Evolutionary conservation across 768 basidiomycete genomes (phyloP), one percentile per base, ranked within the genome.

Genomic region (Lactarius pseudohatsudake): DNA sequence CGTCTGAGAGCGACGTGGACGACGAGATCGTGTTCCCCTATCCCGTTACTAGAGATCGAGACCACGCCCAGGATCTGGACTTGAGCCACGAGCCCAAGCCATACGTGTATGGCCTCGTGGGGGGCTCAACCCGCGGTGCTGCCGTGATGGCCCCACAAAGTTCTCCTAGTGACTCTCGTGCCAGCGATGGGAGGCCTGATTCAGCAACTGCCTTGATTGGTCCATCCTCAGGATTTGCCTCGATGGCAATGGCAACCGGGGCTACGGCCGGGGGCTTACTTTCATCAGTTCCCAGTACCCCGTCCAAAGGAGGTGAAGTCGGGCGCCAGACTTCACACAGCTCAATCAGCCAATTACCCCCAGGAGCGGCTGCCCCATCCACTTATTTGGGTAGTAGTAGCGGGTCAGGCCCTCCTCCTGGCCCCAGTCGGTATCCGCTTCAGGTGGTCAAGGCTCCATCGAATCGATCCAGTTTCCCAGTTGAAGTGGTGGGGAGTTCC

Each of bases 71-170:
- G 18, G 57, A 59, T 36, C 53, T 66, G 55, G 68, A 70, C 30
- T 57, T 70, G 36, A 26, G 28, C 32, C 47, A 43, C 47, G 68
- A 69, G 57, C 63, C 68, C 15, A 66, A 61, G 65, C 65, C 68
- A 64, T 71, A 71, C n/a, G 41, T 50, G 32, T 64, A 69, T 40
- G 68, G 68, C 50, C 56, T 50, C 30, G 70, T 71, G 59, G 70
- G 68, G 15, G 59, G 55, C 30, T 18, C 68, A 61, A 47, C 54
- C 53, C 62, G 57, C 1, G 59, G 53, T 40, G 36, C 15, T 6
- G 28, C 58, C 26, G 11, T n/a, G 43, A 36, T 58, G 28, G 54
- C 22, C 59, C 53, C 67, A 20, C 57, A 36, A 30, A 69, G 32
- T 45, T 64, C 64, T 36, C 58, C 57, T 34, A 63, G 56, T 20